A percentile compares a stretch with the other conserved stretches of the same genome.
Evolutionary conservation across 108 stramenopile species (phyloP).

Genomic region (Cylindrotheca closterium): DNA sequence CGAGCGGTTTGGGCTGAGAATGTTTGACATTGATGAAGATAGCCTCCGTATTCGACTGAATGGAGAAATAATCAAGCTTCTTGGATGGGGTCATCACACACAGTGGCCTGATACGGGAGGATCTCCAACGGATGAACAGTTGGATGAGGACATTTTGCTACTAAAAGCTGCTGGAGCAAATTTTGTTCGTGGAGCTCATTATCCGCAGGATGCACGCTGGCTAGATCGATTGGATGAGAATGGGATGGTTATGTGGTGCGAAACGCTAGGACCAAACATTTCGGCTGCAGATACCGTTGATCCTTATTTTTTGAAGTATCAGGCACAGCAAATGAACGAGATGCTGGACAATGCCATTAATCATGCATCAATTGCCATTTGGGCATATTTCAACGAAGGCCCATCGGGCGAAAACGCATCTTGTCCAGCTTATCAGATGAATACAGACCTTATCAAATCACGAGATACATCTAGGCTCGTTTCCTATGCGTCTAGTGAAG

Average conservation of each 20-base stretch:
- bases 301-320: constrained; percentile 11
- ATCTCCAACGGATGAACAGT: constrained; percentile 15
- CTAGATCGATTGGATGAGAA: constrained; percentile 27
- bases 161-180: constrained; percentile 12
- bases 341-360: constrained; percentile 27
- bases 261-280: constrained; percentile 25
- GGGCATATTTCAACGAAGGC: constrained; percentile 32
- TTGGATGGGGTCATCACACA: constrained; percentile 29
- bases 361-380: constrained; percentile 18
- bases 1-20: constrained; percentile 21
- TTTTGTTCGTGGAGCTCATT: constrained; percentile 28
- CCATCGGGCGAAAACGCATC: background rate
- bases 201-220: constrained; percentile 31
- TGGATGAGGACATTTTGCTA: constrained; percentile 16
- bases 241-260: constrained; percentile 28
- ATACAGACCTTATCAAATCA: constrained; percentile 2
- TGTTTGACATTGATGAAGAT: background rate
- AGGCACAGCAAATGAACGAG: constrained; percentile 16
- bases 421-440: constrained; percentile 14
- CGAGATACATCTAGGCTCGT: constrained; percentile 17
- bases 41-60: constrained; percentile 12
- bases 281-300: background rate
- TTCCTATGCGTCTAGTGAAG: constrained; percentile 8
- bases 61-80: constrained; percentile 22
- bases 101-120: constrained; percentile 29